Base-by-base conservation (phyloP, 2,329 filamentous ascomycete genomes). In the Fusarium circinatum region DNA sequence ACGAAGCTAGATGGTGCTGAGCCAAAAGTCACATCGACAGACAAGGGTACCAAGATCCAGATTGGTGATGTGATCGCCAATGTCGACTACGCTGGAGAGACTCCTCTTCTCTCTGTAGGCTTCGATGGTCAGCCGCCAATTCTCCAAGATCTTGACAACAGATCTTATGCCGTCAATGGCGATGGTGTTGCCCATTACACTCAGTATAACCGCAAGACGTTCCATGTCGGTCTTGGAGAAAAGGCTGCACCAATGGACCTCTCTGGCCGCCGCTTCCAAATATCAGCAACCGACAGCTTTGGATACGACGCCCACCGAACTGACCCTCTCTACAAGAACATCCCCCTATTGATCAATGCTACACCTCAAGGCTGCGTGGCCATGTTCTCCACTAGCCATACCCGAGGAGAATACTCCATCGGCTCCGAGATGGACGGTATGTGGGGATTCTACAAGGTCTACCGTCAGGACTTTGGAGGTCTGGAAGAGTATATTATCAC, bases 291-390 rank as follows among this genome's bases (percentile, higher is more conserved):
- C 1, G 92, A 94, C 79, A 91, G 89, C 42, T 94, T 94, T 74
- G 91, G 92, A 6, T 94, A 94, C 77, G 91, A 94, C 74, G 88
- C 90, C 8, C 90, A 93, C 78, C 87, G 87, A 15, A 92, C 91
- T 6, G 92, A 94, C 79, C 92, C 92, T 1, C 84, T 94, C 61
- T 94, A 94, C 83, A 94, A 94, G 82, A 90, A 94, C 76, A 92
- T 94, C 44, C 92, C 92, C 0, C 85, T 94, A 1, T 84, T 94
- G 34, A 91, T 94, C 80, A 92, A 93, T 62, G 89, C 88, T 1
- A 91, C 89, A 0, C 88, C 90, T 0, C 78, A 87, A 6, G 92
- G 91, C 1, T 92, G 89, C 57, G 86, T 94, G 0, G 92, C 87
- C 1, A 86, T 91, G 24, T 93, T 94, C 79, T 93, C 92, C 0